phyloP scores from a whole-genome alignment of 257 asterid species.

The Forsythia viridissima region DNA sequence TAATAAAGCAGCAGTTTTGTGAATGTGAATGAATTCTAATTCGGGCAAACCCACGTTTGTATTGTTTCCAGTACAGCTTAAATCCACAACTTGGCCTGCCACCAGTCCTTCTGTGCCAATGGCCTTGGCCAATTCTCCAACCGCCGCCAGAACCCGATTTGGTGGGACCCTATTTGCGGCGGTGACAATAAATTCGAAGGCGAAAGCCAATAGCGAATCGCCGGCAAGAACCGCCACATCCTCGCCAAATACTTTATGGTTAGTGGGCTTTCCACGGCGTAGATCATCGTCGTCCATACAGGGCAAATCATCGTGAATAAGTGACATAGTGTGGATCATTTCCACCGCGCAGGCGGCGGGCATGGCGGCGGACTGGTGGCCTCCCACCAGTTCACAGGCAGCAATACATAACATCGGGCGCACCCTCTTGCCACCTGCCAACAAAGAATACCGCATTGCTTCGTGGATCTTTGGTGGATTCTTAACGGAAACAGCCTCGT shows the following conservation, averaged over 20 bases:
- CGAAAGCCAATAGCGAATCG: slow-evolving; percentile 59
- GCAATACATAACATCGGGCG: slow-evolving; percentile 80
- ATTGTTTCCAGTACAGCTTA: slow-evolving; percentile 44
- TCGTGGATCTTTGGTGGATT: slow-evolving; percentile 62
- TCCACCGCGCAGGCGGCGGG: slow-evolving; percentile 89
- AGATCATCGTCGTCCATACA: slow-evolving; percentile 81
- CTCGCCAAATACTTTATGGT: slow-evolving; percentile 71
- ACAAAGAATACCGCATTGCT: slow-evolving; percentile 71
- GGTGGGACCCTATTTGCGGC: slow-evolving; percentile 28
- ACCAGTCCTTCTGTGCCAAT: slow-evolving; percentile 73
- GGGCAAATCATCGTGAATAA: slow-evolving; percentile 77
- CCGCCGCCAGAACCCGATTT: slow-evolving; percentile 32
- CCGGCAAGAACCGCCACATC: slow-evolving; percentile 80
- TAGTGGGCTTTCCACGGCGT: slow-evolving; percentile 79
- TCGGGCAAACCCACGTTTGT: slow-evolving; percentile 45
- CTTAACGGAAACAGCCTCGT: slow-evolving; percentile 51
- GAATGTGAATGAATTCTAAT: slow-evolving; percentile 66
- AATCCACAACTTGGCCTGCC: slow-evolving; percentile 82
- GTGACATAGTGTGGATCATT: slow-evolving; percentile 81
- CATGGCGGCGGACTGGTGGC: slow-evolving; percentile 48
- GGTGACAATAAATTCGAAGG: slow-evolving; percentile 47
- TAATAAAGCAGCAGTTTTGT: slow-evolving; percentile 69
- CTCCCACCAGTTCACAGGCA: slow-evolving; percentile 80
- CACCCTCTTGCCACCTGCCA: slow-evolving; percentile 77
- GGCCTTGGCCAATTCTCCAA: slow-evolving; percentile 60